Base-by-base conservation (phyloP, 192 early-diverging fungal species). In the Coemansia sp. region DNA sequence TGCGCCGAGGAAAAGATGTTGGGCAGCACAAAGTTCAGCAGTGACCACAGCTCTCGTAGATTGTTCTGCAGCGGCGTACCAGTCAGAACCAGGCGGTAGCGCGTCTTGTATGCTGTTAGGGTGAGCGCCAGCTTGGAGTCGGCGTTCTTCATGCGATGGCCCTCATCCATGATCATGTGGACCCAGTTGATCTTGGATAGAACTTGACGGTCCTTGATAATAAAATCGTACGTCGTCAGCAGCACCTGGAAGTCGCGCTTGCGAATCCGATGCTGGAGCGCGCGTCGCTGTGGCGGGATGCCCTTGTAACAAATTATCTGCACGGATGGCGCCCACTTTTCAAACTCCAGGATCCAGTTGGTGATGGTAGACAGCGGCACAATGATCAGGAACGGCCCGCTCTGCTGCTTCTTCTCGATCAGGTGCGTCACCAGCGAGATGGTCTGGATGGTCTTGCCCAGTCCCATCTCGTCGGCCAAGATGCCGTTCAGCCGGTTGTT, bases 51-150 rank as follows among this genome's bases (percentile, higher is more conserved):
- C 66, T 99, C 95, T 3, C 94, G 94, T 10, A 99, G 81, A 62
- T 99, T 97, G 83, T 99, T 99, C 84, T 94, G 97, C 55, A 99
- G 72, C n/a, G 97, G 97, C 11, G 97, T 99, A 53, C 95, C 97
- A 0, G 97, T 99, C 64, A 99, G 79, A 80, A 99, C 95, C 45
- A 98, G 81, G 24, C 95, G 87, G 71, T 95, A 98, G 7, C 94
- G 88, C 3, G 89, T 89, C 25, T 77, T 81, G 74, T 99, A 99
- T 70, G 94, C 91, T 29, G 90, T 88, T 65, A 99, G 75, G 28
- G 91, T 94, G 10, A 79, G 73, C 19, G 91, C 89, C 29, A 99
- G 83, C 64, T 93, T 94, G 18, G 92, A 92, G 31, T 92, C 80
- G 38, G 89, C 73, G 69, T 98, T 99, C 81, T 99, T 99, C 92